A percentile compares a stretch with the other conserved stretches of the same genome.
phyloP scores from a whole-genome alignment of 495 filamentous ascomycete genomes.

The Tuber calosporum region DNA sequence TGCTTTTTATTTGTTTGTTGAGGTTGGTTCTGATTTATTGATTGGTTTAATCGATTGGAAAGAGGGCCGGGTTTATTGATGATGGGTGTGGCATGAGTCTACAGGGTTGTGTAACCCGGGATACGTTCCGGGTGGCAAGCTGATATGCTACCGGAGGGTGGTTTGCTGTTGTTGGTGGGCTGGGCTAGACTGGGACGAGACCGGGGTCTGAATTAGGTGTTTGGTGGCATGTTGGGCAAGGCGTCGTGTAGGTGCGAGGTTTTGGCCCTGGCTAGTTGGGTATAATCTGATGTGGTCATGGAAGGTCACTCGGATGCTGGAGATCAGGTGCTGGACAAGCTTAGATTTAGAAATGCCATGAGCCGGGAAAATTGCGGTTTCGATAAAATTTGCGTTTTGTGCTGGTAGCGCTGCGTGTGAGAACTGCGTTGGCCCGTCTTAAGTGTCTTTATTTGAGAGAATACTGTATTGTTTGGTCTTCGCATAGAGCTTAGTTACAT shows the following conservation, averaged over 20 bases:
- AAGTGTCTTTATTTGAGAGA: too few relatives aligned
- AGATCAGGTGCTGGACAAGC: not conserved
- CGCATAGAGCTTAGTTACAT: too few relatives aligned
- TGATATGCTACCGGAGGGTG: not conserved
- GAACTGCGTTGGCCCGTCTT: not conserved
- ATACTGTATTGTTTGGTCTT: too few relatives aligned
- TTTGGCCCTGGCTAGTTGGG: not conserved
- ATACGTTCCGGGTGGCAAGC: not conserved
- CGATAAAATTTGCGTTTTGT: not conserved
- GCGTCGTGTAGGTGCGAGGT: not conserved
- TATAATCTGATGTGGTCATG: not conserved
- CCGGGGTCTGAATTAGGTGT: not conserved
- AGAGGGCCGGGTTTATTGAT: not conserved
- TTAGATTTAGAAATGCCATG: not conserved
- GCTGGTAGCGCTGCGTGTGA: not conserved
- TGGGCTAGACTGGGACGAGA: not conserved
- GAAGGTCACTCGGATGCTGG: not conserved
- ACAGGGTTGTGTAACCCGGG: not conserved
- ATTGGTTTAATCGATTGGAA: not conserved
- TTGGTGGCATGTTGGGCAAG: not conserved
- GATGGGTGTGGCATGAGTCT: not conserved
- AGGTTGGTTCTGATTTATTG: not conserved
- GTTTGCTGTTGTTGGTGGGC: not conserved
- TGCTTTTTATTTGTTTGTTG: not conserved
- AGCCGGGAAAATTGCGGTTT: not conserved